phyloP scores from a whole-genome alignment of 225 moss, liverwort and hornwort genomes.

The Physcomitrium patens region DNA sequence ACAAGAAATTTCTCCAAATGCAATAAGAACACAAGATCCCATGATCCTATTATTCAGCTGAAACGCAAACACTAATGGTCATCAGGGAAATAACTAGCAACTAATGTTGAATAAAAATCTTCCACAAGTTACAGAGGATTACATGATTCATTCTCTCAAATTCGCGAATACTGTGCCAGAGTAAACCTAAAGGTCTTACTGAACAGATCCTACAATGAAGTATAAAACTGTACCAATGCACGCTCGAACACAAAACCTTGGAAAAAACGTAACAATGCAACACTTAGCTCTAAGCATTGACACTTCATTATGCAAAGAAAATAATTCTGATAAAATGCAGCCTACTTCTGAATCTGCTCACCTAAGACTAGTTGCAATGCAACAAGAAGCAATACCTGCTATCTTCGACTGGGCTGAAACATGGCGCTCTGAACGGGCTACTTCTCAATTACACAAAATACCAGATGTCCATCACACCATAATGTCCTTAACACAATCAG shows the following conservation, averaged over 20 bases:
- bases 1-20: conserved; percentile 15
- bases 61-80: not conserved
- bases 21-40: not conserved
- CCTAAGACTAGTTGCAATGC: conserved; percentile 3
- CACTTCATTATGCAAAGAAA: not conserved
- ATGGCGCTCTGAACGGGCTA: not conserved
- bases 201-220: conserved; percentile 12
- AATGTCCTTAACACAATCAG: not conserved
- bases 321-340: not conserved
- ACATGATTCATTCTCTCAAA: not conserved
- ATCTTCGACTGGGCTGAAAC: not conserved
- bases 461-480: not conserved
- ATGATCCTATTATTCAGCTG: not conserved
- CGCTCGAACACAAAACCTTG: not conserved
- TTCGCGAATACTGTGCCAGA: conserved; percentile 1
- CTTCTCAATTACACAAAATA: not conserved
- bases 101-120: not conserved
- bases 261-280: not conserved
- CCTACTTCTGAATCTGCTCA: not conserved
- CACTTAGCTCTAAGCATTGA: not conserved
- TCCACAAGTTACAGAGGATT: not conserved
- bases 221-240: not conserved
- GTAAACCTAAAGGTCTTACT: conserved; percentile 7
- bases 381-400: not conserved
- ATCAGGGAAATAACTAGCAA: not conserved